Percentiles rank a stretch among this genome's conserved stretches.
Conservation (phyloP, 345 rosid genomes). For the Triadica sebifera region DNA sequence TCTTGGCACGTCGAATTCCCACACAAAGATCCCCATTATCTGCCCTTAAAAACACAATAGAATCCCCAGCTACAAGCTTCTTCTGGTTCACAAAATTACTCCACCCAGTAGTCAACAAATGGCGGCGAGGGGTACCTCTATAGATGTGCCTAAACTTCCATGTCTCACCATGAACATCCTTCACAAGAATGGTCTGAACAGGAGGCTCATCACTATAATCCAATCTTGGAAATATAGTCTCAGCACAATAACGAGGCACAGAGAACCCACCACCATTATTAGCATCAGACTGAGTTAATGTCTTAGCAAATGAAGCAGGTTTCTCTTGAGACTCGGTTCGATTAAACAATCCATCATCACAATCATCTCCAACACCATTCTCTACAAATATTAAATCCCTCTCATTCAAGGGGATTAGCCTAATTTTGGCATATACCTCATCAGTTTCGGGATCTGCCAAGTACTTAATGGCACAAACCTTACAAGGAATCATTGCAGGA, state of each 20-base stretch:
- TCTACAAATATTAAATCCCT: slow-evolving; percentile 30
- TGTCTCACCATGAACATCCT: slow-evolving; percentile 83
- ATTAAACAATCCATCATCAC: slow-evolving; percentile 33
- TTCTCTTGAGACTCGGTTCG: slow-evolving; percentile 52
- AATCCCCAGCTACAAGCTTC: slow-evolving; percentile 96
- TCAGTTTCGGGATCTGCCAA: slow-evolving; percentile 90
- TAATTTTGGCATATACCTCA: slow-evolving; percentile 77
- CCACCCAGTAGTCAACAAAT: slow-evolving; percentile 96
- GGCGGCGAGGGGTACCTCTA: slow-evolving; percentile 94
- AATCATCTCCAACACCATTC: slow-evolving; percentile 25
- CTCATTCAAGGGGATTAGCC: slow-evolving; percentile 49
- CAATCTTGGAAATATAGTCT: slow-evolving; percentile 84
- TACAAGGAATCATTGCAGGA: slow-evolving; percentile 59
- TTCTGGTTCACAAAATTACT: slow-evolving; percentile 96
- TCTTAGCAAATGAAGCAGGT: slow-evolving; percentile 88
- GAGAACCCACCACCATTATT: slow-evolving; percentile 99
- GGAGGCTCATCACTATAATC: slow-evolving; percentile 91
- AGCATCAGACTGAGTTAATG: slow-evolving; percentile 93
- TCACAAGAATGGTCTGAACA: slow-evolving; percentile 87
- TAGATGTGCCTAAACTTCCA: slow-evolving; percentile 98
- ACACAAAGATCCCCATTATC: slow-evolving; percentile 91
- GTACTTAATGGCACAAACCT: slow-evolving; percentile 61
- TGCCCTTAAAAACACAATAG: slow-evolving; percentile 79
- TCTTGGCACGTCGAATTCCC: slow-evolving; percentile 81
- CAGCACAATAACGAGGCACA: slow-evolving; percentile 97